These are phyloP conservation scores for Yamadazyma atmosphaerica DNA, from an alignment of 1,139 yeast species.

Conservation along the genomic window DNA sequence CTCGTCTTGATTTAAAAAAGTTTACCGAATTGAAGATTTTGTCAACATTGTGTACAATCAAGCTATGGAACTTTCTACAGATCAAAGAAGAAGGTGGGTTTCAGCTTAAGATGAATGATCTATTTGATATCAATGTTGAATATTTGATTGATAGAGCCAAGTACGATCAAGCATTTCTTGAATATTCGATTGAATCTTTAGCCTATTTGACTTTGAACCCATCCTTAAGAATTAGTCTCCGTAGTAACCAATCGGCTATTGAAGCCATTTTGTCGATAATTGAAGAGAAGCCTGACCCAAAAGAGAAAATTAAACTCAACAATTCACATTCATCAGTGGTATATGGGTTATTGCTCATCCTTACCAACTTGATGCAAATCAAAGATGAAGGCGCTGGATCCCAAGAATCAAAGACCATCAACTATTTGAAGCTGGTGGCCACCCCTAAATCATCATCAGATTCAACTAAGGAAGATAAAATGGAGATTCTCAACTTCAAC, in stretches of 20 bases:
- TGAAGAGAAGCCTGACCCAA: slow-evolving; percentile 7
- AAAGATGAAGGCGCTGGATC: slow-evolving; percentile 19
- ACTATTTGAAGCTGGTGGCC: slow-evolving; percentile 36
- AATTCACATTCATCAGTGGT: slow-evolving; percentile 17
- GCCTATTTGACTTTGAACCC: slow-evolving; percentile 46
- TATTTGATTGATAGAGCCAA: slow-evolving; percentile 16
- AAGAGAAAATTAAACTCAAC: slow-evolving; percentile 3
- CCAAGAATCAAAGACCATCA: slow-evolving; percentile 20
- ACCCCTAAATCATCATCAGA: slow-evolving; percentile 22
- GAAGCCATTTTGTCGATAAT: slow-evolving; percentile 19
- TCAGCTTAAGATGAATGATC: slow-evolving; percentile 19
- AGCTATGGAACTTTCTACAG: slow-evolving; percentile 43
- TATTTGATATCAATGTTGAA: slow-evolving; percentile 20
- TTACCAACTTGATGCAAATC: slow-evolving; percentile 38
- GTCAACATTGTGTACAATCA: slow-evolving; percentile 36
- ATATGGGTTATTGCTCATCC: slow-evolving; percentile 40
- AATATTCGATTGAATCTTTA: slow-evolving; percentile 42
- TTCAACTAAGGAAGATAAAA: slow-evolving; percentile 23
- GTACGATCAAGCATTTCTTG: slow-evolving; percentile 11
- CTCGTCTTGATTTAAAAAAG: slow-evolving; percentile 12
- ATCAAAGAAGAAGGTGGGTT: slow-evolving; percentile 21
- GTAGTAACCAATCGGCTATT: slow-evolving; percentile 34
- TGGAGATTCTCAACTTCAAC: slow-evolving; percentile 32
- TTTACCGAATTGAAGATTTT: slow-evolving; percentile 25
- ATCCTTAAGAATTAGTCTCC: slow-evolving; percentile 27